Base-by-base conservation (phyloP, 1,284 basidiomycete genomes). In the Lignosus rhinocerotis region DNA sequence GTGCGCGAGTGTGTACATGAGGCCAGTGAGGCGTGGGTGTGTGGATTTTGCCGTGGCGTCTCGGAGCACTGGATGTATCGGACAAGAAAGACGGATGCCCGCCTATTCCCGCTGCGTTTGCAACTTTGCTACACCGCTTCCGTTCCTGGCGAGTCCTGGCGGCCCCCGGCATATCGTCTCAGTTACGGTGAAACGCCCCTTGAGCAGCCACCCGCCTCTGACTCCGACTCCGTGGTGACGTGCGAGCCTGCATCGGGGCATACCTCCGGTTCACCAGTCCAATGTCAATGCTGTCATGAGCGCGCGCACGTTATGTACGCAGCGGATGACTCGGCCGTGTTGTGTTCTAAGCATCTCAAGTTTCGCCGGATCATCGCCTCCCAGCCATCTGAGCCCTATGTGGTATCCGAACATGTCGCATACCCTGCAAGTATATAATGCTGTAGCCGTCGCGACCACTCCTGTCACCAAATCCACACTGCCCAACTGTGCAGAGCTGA, bases 301-400 rank as follows among this genome's bases (percentile, higher is more conserved):
- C 30, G 36, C 39, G 50, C 25, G 25, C 25, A 25, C 25, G 25
- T 25, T 25, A 25, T 25, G 25, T 25, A 25, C 25, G 25, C 25
- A 25, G 25, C 25, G 4, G 25, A 30, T 56, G 55, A 56, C 55
- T 56, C 55, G 36, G 50, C 31, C 30, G 5, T 30, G 38, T 32
- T 33, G 42, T 25, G 25, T 44, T 45, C 31, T 9, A 25, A 7
- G 14, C 19, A 39, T 38, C 11, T 42, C n/a, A 34, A 31, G 42
- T 53, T 58, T 58, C 56, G 47, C 56, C 56, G 56, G 51, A 34
- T 48, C 41, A 58, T 25, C 46, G 56, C 56, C 51, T 43, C 47
- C 10, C 17, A 10, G 5, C 36, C 16, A 10, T 11, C 51, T 14
- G 41, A 17, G 30, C 3, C 44, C 34, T 49, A 36, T 50, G 32